Percentiles rank a stretch among this genome's conserved stretches.
These are phyloP conservation scores for Gossypium turneri DNA, from an alignment of 345 rosid genomes.

Conservation along the genomic window DNA sequence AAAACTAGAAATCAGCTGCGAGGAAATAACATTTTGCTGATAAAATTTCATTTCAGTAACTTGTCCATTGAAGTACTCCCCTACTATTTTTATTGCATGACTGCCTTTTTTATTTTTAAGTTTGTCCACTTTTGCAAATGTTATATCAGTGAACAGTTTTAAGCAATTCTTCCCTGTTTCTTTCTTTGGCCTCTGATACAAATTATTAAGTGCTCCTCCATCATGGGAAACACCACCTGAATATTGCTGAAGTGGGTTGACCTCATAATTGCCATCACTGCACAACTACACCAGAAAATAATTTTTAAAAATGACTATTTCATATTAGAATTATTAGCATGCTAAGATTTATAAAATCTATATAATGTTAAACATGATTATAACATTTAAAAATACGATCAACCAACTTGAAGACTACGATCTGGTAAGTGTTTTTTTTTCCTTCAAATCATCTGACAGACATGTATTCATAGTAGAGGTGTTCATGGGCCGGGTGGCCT, in stretches of 20 bases:
- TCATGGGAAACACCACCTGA: neutral
- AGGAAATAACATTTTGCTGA: slow-evolving; percentile 10
- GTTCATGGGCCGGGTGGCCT: no score
- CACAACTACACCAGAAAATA: neutral
- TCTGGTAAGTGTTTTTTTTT: neutral
- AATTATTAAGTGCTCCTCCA: neutral
- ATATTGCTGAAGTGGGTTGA: neutral
- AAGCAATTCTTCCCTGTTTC: neutral
- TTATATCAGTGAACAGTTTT: neutral
- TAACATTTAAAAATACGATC: neutral
- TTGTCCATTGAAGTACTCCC: neutral
- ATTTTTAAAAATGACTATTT: neutral
- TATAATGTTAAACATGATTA: neutral
- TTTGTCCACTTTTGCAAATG: neutral
- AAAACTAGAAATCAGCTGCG: slow-evolving; percentile 1
- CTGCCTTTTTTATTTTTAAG: no score
- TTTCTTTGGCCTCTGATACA: neutral
- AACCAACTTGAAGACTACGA: neutral
- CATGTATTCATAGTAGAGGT: neutral
- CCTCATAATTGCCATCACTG: neutral
- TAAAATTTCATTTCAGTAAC: neutral
- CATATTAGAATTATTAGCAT: neutral
- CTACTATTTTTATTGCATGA: neutral
- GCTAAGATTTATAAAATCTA: neutral
- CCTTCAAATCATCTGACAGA: neutral